Evolutionary conservation across 23 red algal genomes (phyloP).

Genomic region (Gracilaria vermiculophylla): DNA sequence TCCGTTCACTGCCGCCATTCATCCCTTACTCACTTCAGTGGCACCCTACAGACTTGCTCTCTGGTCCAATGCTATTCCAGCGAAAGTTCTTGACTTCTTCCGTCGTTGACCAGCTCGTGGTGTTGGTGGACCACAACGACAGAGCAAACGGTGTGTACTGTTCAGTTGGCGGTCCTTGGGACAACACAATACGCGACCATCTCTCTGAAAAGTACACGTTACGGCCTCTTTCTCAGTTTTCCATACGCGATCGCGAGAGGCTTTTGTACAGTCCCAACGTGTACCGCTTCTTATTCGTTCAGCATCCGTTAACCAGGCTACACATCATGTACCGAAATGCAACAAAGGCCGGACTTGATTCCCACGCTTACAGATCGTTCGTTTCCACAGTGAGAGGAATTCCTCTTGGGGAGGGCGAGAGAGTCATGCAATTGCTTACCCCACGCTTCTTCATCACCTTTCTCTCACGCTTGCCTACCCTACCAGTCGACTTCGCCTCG

Average conservation of each 20-base stretch:
- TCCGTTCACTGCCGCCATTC: not conserved
- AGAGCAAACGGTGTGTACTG: not conserved
- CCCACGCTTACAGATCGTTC: not conserved
- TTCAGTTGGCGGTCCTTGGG: not conserved
- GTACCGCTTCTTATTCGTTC: constrained; percentile 25
- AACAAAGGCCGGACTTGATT: not conserved
- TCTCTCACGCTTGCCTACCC: not conserved
- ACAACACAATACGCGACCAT: not conserved
- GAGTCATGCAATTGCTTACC: not conserved
- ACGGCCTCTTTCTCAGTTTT: not conserved
- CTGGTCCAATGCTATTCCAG: not conserved
- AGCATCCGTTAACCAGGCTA: not conserved
- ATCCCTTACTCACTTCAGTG: not conserved
- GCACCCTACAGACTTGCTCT: not conserved
- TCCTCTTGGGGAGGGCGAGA: not conserved
- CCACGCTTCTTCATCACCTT: constrained; percentile 10
- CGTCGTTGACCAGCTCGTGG: not conserved
- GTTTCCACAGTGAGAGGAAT: not conserved
- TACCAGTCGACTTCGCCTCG: not conserved
- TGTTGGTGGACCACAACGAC: not conserved
- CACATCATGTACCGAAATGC: constrained; percentile 2
- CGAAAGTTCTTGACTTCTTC: not conserved
- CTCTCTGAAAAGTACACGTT: not conserved
- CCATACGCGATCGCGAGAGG: constrained; percentile 31
- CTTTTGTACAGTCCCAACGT: not conserved